Conservation (phyloP, 2,329 filamentous ascomycete genomes). For the Didymella pomorum region DNA sequence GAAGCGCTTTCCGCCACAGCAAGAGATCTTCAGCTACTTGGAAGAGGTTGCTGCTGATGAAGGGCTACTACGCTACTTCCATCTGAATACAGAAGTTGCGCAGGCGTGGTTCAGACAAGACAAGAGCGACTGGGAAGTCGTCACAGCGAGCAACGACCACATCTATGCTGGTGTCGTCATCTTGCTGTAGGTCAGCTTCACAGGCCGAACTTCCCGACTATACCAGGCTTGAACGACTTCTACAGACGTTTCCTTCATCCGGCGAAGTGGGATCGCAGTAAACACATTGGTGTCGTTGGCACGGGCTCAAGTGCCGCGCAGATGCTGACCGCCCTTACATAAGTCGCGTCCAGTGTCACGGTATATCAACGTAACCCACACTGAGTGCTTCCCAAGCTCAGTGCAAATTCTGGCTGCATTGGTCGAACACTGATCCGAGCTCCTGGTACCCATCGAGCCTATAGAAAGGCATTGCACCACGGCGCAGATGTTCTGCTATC, state of each 20-base stretch:
- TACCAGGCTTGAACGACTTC: not conserved
- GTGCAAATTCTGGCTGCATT: not conserved
- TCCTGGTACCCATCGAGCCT: not conserved
- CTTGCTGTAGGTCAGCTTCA: slow-evolving; percentile 7
- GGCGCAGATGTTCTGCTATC: slow-evolving; percentile 7
- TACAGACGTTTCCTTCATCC: not conserved
- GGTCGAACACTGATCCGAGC: not conserved
- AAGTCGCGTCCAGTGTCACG: not conserved
- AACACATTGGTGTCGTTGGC: slow-evolving; percentile 1
- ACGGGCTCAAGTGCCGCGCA: slow-evolving; percentile 5
- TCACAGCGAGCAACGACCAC: not conserved
- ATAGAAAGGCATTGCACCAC: slow-evolving; percentile 1
- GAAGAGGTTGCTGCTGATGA: not conserved
- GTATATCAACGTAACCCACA: slow-evolving; percentile 3
- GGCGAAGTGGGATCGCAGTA: not conserved
- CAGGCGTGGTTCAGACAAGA: not conserved
- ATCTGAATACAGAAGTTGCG: not conserved
- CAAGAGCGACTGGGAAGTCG: not conserved
- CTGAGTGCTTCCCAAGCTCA: slow-evolving; percentile 8
- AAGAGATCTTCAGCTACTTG: not conserved
- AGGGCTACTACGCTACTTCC: not conserved
- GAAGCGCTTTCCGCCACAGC: slow-evolving; percentile 3
- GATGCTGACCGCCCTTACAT: slow-evolving; percentile 4
- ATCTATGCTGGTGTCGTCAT: not conserved
- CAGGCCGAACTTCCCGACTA: not conserved